Conservation (phyloP, 2,329 filamentous ascomycete species). For the Cladophialophora exuberans region DNA sequence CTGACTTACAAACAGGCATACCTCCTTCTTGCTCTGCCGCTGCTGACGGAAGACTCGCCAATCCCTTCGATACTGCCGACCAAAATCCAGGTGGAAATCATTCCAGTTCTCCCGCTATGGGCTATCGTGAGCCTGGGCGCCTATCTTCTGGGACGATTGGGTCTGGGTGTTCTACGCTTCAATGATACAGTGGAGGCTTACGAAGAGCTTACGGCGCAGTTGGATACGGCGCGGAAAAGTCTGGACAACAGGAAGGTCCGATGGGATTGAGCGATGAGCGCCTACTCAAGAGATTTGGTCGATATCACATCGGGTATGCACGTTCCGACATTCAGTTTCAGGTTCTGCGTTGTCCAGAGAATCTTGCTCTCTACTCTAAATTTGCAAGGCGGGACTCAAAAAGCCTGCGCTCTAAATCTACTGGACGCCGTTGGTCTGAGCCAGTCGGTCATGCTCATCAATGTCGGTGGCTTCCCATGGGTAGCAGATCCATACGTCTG, state of each 20-base stretch:
- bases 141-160: conserved; percentile 88
- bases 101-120: conserved; percentile 93
- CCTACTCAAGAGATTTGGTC: too few species aligned
- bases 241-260: conserved; percentile 47
- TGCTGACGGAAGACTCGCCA: conserved; percentile 32
- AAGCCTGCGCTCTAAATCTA: conserved; percentile 2
- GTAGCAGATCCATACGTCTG: conserved; percentile 98
- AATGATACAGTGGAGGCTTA: conserved; percentile 93
- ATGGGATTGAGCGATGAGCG: conserved; percentile 40
- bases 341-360: background rate
- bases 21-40: conserved; percentile 32
- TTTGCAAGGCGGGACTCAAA: background rate
- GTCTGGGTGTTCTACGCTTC: conserved; percentile 92
- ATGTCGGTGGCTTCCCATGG: conserved; percentile 97
- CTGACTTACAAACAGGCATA: conserved; percentile 26
- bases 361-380: conserved; percentile 9
- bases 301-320: too few species aligned
- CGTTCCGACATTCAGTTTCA: background rate
- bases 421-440: conserved; percentile 49
- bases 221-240: conserved; percentile 52
- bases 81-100: conserved; percentile 60
- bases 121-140: conserved; percentile 86
- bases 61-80: conserved; percentile 34
- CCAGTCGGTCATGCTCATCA: conserved; percentile 81
- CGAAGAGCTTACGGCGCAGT: conserved; percentile 85